These are phyloP conservation scores for Lodderomyces pseudojiufengensis DNA, from an alignment of 1,139 yeast species.

Conservation along the genomic window DNA sequence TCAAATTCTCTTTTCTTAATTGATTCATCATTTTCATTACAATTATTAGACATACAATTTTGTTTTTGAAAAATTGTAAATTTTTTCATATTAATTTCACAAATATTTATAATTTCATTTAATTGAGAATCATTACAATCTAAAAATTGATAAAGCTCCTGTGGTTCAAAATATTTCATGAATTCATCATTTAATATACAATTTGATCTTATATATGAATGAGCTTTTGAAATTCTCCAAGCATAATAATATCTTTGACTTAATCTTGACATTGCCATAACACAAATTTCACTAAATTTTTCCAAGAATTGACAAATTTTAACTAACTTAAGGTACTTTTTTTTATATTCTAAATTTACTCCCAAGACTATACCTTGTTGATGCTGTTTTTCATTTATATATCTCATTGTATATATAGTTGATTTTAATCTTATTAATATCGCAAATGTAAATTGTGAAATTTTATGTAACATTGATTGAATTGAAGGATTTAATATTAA, in stretches of 20 bases:
- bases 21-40: too few species aligned
- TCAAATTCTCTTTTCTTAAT: too few species aligned
- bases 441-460: conserved; percentile 27
- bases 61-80: conserved; percentile 4
- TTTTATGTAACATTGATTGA: conserved; percentile 28
- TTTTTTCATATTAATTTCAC: conserved; percentile 20
- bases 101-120: conserved; percentile 24
- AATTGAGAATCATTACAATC: conserved; percentile 19
- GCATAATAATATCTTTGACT: conserved; percentile 42
- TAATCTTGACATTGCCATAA: conserved; percentile 25
- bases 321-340: conserved; percentile 19
- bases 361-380: too few species aligned
- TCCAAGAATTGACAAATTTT: conserved; percentile 20
- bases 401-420: conserved; percentile 21
- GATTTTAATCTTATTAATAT: conserved; percentile 19
- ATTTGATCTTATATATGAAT: conserved; percentile 24
- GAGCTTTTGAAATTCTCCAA: conserved; percentile 41
- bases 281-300: conserved; percentile 19
- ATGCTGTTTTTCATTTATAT: background rate
- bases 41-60: too few species aligned
- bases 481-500: conserved; percentile 34
- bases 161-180: conserved; percentile 1
- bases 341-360: conserved; percentile 10
- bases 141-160: conserved; percentile 7
- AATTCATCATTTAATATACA: conserved; percentile 19